phyloP scores from a whole-genome alignment of 169 alveolate genomes.

The Perkinsus marinus region DNA sequence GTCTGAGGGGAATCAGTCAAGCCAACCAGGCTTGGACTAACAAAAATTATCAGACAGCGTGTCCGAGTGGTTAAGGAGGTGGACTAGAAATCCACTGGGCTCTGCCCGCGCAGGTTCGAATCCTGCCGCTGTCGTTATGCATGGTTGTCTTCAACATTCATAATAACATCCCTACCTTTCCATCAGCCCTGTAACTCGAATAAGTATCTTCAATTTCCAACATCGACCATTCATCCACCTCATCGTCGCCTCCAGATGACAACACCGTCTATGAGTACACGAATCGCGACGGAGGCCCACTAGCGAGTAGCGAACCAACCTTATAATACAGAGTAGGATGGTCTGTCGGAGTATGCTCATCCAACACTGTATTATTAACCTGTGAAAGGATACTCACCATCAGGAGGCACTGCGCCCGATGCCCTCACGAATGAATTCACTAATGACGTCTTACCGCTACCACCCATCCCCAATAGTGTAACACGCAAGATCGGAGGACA shows the following conservation, averaged over 20 bases:
- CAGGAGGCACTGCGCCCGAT: neutral
- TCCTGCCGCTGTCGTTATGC: constrained; percentile 83
- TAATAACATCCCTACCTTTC: neutral
- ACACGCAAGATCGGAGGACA: neutral
- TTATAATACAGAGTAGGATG: neutral
- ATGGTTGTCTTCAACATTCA: too few species aligned
- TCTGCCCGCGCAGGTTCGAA: constrained; percentile 90
- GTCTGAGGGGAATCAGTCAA: neutral
- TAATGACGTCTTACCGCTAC: constrained; percentile 5
- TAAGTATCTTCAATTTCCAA: constrained; percentile 5
- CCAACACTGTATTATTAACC: neutral
- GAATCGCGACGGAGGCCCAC: neutral
- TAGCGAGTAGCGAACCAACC: neutral
- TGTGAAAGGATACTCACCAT: neutral
- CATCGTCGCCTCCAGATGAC: neutral
- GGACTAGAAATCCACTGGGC: constrained; percentile 45
- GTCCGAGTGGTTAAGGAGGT: neutral
- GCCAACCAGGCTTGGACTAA: too few species aligned
- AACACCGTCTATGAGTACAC: neutral
- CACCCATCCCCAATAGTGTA: constrained; percentile 1
- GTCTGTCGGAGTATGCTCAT: neutral
- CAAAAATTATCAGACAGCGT: neutral
- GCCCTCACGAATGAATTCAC: neutral
- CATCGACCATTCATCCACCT: neutral
- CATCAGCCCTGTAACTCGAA: neutral